Base-by-base conservation (phyloP, 306 rosid genomes). In the Elaeagnus macrophylla region DNA sequence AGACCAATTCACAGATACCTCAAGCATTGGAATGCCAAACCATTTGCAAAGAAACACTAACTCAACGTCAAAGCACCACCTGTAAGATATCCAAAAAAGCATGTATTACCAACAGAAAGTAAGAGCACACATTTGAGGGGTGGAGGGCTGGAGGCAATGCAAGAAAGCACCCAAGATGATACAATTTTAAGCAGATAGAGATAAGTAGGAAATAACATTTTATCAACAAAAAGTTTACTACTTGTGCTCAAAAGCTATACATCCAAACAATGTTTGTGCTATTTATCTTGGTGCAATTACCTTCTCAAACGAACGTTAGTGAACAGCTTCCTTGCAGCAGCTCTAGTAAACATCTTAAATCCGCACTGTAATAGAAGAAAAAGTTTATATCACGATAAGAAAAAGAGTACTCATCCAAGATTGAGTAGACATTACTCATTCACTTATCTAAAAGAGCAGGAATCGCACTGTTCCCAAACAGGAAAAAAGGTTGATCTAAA, bases 1-100 rank as follows among this genome's bases (percentile, higher is more conserved):
- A 8, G 86, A 80, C 97, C 97, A 91, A 72, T 70, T 86, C 74
- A 91, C 97, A 52, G 97, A 86, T 64, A 82, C 77, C 74, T 91
- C 97, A n/a, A 77, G 59, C 68, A 91, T 72, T 11, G 83, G 89
- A 59, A 91, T 84, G 55, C 56, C 8, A 78, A 91, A 84, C 77
- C 83, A 45, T 57, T 84, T 84, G 68, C 93, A 75, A 6, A 91
- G 77, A 66, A 59, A 84, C 46, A 91, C 97, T 66, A 86, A 52
- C 60, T 91, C 96, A 39, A 91, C 97, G 38, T 91, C 97, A 56
- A 91, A 91, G 69, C 97, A 91, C 97, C 97, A 91, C 77, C 96
- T 91, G 87, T 77, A 59, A 11, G 64, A 51, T 62, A 51, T 73
- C 15, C 15, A 15, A 45, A 5, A 9, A 12, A 25, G 32, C 4